Percentiles rank a stretch among this genome's conserved stretches.
These are phyloP conservation scores for Nigrospora sphaerica DNA, from an alignment of 2,329 filamentous ascomycete species.

Conservation along the genomic window DNA sequence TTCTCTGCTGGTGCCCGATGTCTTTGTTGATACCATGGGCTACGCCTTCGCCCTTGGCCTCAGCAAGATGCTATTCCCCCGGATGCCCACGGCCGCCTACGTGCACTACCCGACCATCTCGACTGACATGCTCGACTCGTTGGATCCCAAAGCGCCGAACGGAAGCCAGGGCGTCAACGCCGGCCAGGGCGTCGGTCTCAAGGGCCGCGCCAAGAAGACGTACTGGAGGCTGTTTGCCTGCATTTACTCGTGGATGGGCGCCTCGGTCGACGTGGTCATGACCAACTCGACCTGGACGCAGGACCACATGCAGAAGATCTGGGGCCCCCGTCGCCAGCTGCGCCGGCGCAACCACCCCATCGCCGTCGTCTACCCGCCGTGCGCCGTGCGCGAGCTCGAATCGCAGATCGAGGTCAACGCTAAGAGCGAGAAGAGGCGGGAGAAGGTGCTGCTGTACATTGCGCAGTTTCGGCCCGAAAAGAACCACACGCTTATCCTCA, in stretches of 20 bases:
- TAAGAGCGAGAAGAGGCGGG: constrained; percentile 60
- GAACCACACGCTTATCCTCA: constrained; percentile 82
- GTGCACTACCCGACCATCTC: constrained; percentile 98
- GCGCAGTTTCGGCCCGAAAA: constrained; percentile 97
- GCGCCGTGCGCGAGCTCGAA: constrained; percentile 80
- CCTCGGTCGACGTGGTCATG: constrained; percentile 87
- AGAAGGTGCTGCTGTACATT: constrained; percentile 79
- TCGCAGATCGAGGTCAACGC: constrained; percentile 64
- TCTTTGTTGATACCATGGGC: constrained; percentile 97
- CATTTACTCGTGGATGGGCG: constrained; percentile 76
- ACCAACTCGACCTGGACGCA: constrained; percentile 97
- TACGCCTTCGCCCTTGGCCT: constrained; percentile 87
- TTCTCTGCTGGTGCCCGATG: constrained; percentile 81
- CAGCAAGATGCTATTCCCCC: constrained; percentile 72
- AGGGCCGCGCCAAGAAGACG: constrained; percentile 63
- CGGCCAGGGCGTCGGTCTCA: constrained; percentile 66
- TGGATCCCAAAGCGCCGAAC: constrained; percentile 54
- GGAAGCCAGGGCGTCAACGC: constrained; percentile 73
- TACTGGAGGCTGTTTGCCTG: constrained; percentile 87
- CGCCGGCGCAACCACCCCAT: constrained; percentile 45
- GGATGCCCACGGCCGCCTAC: constrained; percentile 81
- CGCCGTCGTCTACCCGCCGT: constrained; percentile 82
- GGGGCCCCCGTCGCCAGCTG: constrained; percentile 54
- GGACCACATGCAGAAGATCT: constrained; percentile 70
- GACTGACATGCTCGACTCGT: constrained; percentile 88